phyloP scores from a whole-genome alignment of 2,329 filamentous ascomycete genomes.

The Alternaria tenuissima region DNA sequence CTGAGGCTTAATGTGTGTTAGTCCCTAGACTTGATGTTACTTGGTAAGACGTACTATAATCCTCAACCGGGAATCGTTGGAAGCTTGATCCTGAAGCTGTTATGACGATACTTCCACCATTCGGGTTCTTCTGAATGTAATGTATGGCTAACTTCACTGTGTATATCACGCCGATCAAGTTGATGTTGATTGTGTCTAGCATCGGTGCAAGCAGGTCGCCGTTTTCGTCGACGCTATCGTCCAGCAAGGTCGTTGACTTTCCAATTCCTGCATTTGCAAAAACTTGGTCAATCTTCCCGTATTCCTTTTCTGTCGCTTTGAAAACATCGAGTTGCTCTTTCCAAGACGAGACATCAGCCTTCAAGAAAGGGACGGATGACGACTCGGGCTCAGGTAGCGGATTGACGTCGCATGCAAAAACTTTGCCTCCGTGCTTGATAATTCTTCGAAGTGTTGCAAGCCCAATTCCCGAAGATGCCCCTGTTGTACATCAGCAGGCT shows the following conservation, averaged over 20 bases:
- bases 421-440: slow-evolving; percentile 62
- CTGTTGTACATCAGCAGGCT: slow-evolving; percentile 37
- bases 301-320: slow-evolving; percentile 55
- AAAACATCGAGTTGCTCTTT: slow-evolving; percentile 61
- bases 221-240: slow-evolving; percentile 41
- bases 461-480: slow-evolving; percentile 68
- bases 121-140: slow-evolving; percentile 35
- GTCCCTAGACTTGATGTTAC: not conserved
- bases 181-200: slow-evolving; percentile 38
- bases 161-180: slow-evolving; percentile 41
- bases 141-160: slow-evolving; percentile 41
- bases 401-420: slow-evolving; percentile 64
- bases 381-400: slow-evolving; percentile 46
- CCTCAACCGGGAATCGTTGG: slow-evolving; percentile 31
- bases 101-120: slow-evolving; percentile 45
- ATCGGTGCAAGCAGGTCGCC: slow-evolving; percentile 40
- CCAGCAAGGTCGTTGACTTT: slow-evolving; percentile 28
- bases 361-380: slow-evolving; percentile 32
- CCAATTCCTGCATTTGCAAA: slow-evolving; percentile 51
- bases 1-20: slow-evolving; percentile 28
- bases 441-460: slow-evolving; percentile 63
- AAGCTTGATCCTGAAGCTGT: slow-evolving; percentile 44
- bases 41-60: slow-evolving; percentile 37
- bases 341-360: slow-evolving; percentile 56
- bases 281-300: slow-evolving; percentile 56